Evolutionary conservation across 2,329 filamentous ascomycete species (phyloP).

Genomic region (Myriosclerotinia scirpicola): DNA sequence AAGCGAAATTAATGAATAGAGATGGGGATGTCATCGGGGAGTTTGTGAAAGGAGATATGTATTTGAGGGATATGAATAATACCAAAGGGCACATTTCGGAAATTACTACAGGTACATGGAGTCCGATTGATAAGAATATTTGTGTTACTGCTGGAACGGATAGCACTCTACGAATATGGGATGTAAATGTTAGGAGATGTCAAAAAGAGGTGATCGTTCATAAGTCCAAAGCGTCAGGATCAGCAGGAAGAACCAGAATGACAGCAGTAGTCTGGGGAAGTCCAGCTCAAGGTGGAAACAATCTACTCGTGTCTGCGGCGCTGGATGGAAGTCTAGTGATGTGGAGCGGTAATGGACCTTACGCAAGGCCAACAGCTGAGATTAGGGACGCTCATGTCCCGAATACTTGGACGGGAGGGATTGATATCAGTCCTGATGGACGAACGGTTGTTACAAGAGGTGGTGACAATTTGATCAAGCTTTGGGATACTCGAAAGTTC

Average conservation of each 20-base stretch:
- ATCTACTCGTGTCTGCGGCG: conserved; percentile 76
- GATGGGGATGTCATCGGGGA: conserved; percentile 85
- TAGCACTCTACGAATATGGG: conserved; percentile 95
- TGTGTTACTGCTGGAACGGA: conserved; percentile 92
- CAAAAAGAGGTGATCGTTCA: conserved; percentile 95
- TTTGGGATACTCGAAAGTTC: conserved; percentile 97
- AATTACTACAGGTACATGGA: conserved; percentile 86
- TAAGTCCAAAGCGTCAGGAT: conserved; percentile 86
- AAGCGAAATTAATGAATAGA: conserved; percentile 84
- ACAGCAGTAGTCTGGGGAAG: conserved; percentile 87
- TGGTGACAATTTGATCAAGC: conserved; percentile 88
- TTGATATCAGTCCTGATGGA: conserved; percentile 89
- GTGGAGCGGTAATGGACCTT: conserved; percentile 89
- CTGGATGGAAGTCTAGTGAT: conserved; percentile 88
- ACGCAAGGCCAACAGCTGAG: conserved; percentile 76
- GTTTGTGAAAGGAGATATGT: conserved; percentile 98
- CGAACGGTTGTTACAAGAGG: conserved; percentile 87
- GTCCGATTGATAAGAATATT: conserved; percentile 78
- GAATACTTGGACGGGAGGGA: conserved; percentile 86
- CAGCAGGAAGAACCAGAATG: conserved; percentile 89
- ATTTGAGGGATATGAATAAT: conserved; percentile 93
- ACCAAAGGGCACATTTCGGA: conserved; percentile 97
- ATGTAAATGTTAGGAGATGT: conserved; percentile 83
- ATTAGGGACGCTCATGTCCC: conserved; percentile 78
- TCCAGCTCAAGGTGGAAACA: conserved; percentile 72